Conservation (phyloP, 192 early-diverging fungal species). For the Mortierella hygrophila region DNA sequence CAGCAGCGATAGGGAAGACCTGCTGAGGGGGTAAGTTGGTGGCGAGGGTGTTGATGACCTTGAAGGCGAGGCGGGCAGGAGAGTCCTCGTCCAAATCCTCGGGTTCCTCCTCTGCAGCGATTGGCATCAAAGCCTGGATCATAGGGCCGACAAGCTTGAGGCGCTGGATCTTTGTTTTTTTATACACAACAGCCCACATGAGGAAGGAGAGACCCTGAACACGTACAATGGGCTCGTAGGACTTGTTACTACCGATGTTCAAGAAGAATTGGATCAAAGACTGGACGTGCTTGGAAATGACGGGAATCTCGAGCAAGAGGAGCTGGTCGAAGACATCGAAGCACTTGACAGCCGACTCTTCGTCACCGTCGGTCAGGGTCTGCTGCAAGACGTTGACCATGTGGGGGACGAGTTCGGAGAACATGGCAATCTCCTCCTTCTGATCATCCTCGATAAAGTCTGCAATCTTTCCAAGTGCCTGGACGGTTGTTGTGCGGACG, state of each 20-base stretch:
- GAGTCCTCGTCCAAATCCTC: constrained; percentile 88
- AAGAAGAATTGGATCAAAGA: constrained; percentile 88
- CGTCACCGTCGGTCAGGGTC: constrained; percentile 79
- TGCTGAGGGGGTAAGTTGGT: constrained; percentile 89
- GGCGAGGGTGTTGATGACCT: constrained; percentile 82
- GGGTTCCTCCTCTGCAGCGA: constrained; percentile 84
- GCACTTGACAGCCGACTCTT: constrained; percentile 80
- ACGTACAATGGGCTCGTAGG: constrained; percentile 78
- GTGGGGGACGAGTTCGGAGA: constrained; percentile 79
- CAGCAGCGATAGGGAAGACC: constrained; percentile 85
- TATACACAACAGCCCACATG: constrained; percentile 82
- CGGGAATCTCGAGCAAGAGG: constrained; percentile 83
- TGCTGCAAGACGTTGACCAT: constrained; percentile 91
- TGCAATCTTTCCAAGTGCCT: constrained; percentile 83
- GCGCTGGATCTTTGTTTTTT: constrained; percentile 87
- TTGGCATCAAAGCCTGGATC: constrained; percentile 84
- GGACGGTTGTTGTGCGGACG: constrained; percentile 85
- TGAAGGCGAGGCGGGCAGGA: constrained; percentile 74
- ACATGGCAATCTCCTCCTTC: constrained; percentile 77
- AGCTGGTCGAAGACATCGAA: constrained; percentile 92
- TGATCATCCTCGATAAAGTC: constrained; percentile 84
- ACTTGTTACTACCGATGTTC: constrained; percentile 74
- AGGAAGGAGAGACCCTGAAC: constrained; percentile 87
- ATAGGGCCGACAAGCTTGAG: constrained; percentile 86
- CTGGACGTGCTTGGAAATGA: constrained; percentile 83